Percentiles rank a stretch among this genome's conserved stretches.
phyloP scores from a whole-genome alignment of 306 rosid species.

The Vigna hirtella region DNA sequence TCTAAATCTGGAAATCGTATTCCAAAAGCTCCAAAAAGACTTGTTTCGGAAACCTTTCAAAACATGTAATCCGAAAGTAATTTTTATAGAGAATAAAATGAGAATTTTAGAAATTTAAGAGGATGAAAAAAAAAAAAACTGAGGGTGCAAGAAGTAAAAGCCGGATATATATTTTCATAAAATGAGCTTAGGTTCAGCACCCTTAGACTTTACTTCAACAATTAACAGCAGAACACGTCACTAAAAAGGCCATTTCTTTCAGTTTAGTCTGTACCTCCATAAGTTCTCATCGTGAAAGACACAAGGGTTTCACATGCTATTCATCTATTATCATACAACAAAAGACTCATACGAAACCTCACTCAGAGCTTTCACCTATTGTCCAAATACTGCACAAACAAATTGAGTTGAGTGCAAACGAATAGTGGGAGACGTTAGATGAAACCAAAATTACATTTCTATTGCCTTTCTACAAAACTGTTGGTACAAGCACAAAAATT shows the following conservation, averaged over 20 bases:
- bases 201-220: not conserved
- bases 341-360: constrained; percentile 46
- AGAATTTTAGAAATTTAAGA: too few species aligned
- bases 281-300: constrained; percentile 39
- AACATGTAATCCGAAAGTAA: too few species aligned
- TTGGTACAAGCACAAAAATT: constrained; percentile 46
- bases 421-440: constrained; percentile 38
- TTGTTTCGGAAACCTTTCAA: too few species aligned
- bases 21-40: too few species aligned
- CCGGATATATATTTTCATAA: not conserved
- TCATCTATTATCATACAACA: constrained; percentile 55
- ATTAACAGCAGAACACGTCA: not conserved
- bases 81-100: too few species aligned
- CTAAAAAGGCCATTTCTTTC: too few species aligned
- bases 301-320: constrained; percentile 39
- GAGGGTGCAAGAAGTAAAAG: too few species aligned
- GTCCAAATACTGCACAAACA: constrained; percentile 51
- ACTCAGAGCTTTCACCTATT: constrained; percentile 45
- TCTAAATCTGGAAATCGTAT: too few species aligned
- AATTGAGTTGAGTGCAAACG: constrained; percentile 38
- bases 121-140: too few species aligned
- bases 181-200: not conserved
- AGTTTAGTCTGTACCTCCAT: too few species aligned
- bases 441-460: constrained; percentile 52
- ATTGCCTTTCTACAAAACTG: constrained; percentile 56